Evolutionary conservation across 2,329 filamentous ascomycete genomes (phyloP), one percentile per base, ranked within the genome.

Genomic region (Diaporthe amygdali): DNA sequence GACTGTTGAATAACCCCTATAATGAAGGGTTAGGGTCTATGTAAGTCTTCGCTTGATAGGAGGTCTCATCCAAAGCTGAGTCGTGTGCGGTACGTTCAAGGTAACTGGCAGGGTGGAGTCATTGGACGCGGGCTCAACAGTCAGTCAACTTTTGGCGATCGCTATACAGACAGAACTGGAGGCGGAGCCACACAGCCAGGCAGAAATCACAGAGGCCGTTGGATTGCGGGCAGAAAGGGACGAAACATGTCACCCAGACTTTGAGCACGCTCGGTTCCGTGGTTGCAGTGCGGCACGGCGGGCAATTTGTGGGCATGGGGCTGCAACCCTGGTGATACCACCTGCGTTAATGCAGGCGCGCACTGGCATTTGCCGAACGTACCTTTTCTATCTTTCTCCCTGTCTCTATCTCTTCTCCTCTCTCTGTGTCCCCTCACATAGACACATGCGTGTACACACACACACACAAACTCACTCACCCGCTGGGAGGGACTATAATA

Each of bases 211-310:
- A 12, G 47, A 32, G 37, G 39, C 49, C 64, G 56, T 63, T 63
- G 56, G 25, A 20, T 32, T 63, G 56, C 56, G 56, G 56, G 56
- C 56, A 63, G 41, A 63, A 47, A 63, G 56, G 41, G 56, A 63
- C 56, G 56, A 63, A 63, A 63, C 56, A 63, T 63, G 56, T 63
- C 56, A 63, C 41, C 56, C 56, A 47, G 41, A 37, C 20, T 63
- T 63, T 63, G 27, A 30, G 41, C 30, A 17, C n/a, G 27, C 41
- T 63, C 59, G 59, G 41, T 63, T 47, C 41, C 41, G 34, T 22
- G 27, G 20, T 46, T 46, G 27, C 56, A 27, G 27, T 2, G 56
- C 39, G 39, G 39, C 56, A 63, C 56, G 27, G 56, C 25, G 56
- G 56, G 9, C 55, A 25, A 63, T 46, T 17, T 63, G 25, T 63